phyloP scores from a whole-genome alignment of 2,329 filamentous ascomycete genomes.

The Claviceps humidiphila region DNA sequence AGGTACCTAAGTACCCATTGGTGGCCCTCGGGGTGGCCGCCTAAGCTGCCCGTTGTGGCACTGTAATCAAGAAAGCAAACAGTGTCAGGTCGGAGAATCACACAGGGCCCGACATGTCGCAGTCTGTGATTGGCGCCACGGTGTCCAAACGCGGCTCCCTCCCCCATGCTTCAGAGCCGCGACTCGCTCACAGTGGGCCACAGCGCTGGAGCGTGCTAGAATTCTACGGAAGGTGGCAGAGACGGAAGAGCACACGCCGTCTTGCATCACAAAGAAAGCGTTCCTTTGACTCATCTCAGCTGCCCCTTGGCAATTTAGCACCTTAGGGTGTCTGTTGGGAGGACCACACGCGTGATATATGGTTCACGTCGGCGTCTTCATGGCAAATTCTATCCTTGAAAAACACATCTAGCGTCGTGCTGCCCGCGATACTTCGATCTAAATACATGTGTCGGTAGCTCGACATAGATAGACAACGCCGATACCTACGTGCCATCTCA shows the following conservation, averaged over 20 bases:
- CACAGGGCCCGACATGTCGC: constrained; percentile 3
- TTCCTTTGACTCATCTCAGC: neutral
- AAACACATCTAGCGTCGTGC: neutral
- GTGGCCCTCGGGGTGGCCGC: too few species aligned
- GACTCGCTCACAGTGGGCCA: neutral
- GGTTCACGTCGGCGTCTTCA: neutral
- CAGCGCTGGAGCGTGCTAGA: neutral
- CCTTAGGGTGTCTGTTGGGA: neutral
- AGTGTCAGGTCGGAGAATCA: neutral
- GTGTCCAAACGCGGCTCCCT: constrained; percentile 1
- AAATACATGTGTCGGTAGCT: neutral
- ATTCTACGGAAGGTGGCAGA: neutral
- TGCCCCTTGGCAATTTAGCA: too few species aligned
- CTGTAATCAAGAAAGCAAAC: neutral
- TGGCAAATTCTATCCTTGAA: neutral
- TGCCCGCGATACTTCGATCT: neutral
- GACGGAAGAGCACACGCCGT: neutral
- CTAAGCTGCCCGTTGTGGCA: neutral
- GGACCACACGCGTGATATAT: neutral
- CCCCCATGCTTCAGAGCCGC: neutral
- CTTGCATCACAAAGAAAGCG: neutral
- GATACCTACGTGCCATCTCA: neutral
- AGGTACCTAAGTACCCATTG: too few species aligned
- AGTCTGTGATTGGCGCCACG: constrained; percentile 7
- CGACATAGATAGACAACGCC: neutral